Conservation (phyloP, 2,329 filamentous ascomycete genomes). For the Pestalotiopsis sp. region DNA sequence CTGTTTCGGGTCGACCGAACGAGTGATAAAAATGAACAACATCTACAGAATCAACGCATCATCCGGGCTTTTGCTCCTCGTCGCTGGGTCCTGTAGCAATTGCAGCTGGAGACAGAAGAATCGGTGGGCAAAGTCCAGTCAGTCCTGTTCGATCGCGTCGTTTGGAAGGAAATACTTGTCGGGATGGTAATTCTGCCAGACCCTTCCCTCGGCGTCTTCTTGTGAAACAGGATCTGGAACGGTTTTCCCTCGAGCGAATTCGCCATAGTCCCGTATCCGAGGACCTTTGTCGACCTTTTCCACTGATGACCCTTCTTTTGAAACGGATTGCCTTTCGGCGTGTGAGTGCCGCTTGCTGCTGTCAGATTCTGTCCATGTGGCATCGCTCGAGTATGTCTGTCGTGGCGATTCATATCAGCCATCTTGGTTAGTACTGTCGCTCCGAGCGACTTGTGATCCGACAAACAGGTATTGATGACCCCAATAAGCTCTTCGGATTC, state of each 20-base stretch:
- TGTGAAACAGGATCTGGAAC: not conserved
- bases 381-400: too few relatives aligned
- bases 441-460: too few relatives aligned
- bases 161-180: slow-evolving; percentile 8
- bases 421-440: too few relatives aligned
- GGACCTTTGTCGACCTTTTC: not conserved
- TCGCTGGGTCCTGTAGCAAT: not conserved
- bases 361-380: too few relatives aligned
- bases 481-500: too few relatives aligned
- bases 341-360: too few relatives aligned
- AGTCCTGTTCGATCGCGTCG: slow-evolving; percentile 1
- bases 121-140: not conserved
- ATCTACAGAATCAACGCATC: not conserved
- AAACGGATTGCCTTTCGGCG: too few relatives aligned
- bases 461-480: too few relatives aligned
- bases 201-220: not conserved
- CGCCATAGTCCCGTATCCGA: not conserved
- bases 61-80: not conserved
- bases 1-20: not conserved
- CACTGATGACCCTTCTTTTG: not conserved
- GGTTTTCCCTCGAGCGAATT: not conserved
- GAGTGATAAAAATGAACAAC: not conserved
- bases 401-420: too few relatives aligned
- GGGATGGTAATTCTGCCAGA: slow-evolving; percentile 2
- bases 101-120: not conserved